Evolutionary conservation across 2,329 filamentous ascomycete genomes (phyloP).

Genomic region (Diaporthe sp.): DNA sequence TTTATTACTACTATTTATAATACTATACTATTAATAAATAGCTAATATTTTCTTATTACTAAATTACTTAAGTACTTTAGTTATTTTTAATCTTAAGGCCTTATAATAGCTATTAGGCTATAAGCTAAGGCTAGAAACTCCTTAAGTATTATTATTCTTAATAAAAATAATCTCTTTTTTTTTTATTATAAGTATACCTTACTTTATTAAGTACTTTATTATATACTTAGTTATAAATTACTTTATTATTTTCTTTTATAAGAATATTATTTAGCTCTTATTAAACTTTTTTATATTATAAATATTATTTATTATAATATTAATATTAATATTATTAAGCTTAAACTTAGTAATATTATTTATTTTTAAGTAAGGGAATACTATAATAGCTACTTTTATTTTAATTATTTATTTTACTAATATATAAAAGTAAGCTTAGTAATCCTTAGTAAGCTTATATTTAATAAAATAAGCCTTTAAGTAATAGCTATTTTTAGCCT

Average conservation of each 20-base stretch:
- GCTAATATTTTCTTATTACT: not conserved
- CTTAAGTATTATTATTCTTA: not conserved
- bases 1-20: no score
- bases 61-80: not conserved
- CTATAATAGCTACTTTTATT: not conserved
- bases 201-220: not conserved
- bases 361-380: not conserved
- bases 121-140: not conserved
- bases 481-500: not conserved
- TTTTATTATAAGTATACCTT: not conserved
- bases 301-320: not conserved
- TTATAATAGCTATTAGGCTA: not conserved
- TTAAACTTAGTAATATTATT: not conserved
- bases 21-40: not conserved
- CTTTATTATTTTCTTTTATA: not conserved
- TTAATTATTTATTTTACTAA: not conserved
- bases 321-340: not conserved
- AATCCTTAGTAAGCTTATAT: not conserved
- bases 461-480: not conserved
- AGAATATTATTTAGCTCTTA: not conserved
- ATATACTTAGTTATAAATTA: not conserved
- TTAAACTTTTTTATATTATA: not conserved
- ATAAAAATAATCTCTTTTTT: not conserved
- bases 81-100: not conserved
- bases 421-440: not conserved